These are phyloP conservation scores for Straminergon stramineum DNA, from an alignment of 225 moss, liverwort and hornwort species.

Conservation along the genomic window DNA sequence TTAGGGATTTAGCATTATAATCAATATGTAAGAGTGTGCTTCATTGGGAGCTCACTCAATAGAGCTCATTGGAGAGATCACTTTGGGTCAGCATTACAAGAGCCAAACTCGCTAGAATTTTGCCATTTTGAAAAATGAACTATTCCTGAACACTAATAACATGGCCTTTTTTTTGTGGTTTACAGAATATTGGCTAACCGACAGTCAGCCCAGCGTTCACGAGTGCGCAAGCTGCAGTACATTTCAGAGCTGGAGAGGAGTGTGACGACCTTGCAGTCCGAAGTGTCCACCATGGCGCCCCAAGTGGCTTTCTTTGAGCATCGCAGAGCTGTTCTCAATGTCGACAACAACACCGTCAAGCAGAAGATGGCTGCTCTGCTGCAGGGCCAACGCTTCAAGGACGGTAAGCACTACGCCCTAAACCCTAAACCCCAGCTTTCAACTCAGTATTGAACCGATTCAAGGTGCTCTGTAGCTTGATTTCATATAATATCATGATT, in stretches of 20 bases:
- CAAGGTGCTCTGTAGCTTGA: background rate
- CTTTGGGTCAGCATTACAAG: background rate
- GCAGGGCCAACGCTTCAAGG: conserved; percentile 56
- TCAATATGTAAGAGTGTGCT: background rate
- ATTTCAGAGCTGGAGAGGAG: conserved; percentile 88
- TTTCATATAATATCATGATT: background rate
- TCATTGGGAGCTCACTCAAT: background rate
- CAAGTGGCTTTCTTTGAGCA: conserved; percentile 63
- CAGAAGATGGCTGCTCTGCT: conserved; percentile 51
- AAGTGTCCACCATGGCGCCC: conserved; percentile 47
- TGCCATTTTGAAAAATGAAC: background rate
- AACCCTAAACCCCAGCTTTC: no score
- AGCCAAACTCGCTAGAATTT: background rate
- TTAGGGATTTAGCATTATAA: background rate
- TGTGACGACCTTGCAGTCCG: conserved; percentile 61
- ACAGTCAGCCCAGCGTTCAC: conserved; percentile 56
- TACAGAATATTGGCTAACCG: conserved; percentile 86
- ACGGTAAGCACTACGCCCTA: conserved; percentile 7
- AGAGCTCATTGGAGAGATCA: background rate
- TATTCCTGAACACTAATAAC: background rate
- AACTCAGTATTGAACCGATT: background rate
- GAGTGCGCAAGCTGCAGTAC: conserved; percentile 88
- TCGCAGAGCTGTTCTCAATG: conserved; percentile 45
- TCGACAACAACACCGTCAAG: conserved; percentile 58
- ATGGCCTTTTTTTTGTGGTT: no score